Evolutionary conservation across 306 rosid genomes (phyloP), one percentile per base, ranked within the genome.

Genomic region (Luffa aegyptiaca): DNA sequence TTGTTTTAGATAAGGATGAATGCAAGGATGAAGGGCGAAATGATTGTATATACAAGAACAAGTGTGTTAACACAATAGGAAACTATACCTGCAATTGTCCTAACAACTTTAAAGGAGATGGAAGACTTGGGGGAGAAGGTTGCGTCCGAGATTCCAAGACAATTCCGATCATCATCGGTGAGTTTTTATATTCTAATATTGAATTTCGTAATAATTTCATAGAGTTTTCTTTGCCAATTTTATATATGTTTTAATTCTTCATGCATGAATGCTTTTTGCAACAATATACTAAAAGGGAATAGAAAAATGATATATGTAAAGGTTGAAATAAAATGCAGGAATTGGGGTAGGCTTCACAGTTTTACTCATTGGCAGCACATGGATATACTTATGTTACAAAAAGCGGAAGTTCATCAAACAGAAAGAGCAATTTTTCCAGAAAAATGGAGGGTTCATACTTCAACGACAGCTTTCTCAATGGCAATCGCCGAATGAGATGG

Each of bases 401-500:
- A 82, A 81, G 77, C 83, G 83, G 68, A 84, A 82, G 37, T 65
- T 79, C 51, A 41, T 84, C 6, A 80, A 61, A 69, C 84, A 79
- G 2, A 87, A 76, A 71, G 82, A 82, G 17, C 79, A 17, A 0
- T 79, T 63, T 59, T 89, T 85, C 14, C 51, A 13, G 51, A 84
- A 79, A 84, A 88, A 88, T 74, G 88, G 92, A 7, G 87, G 92
- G 10, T 3, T 36, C 0, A 0, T 80, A 76, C 74, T 89, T 41
- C 64, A 83, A 46, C 87, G 75, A 8, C 83, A 72, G 31, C 84
- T 88, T 10, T 56, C 75, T 0, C 58, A 21, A 21, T 80, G 76
- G 3, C 75, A 53, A 58, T 86, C 80, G 0, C 62, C 86, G 3
- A 0, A 39, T 3, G 66, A 3, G 1, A 36, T 76, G 0, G 31